phyloP scores from a whole-genome alignment of 2,329 filamentous ascomycete genomes.

The Conoideocrella luteorostrata region DNA sequence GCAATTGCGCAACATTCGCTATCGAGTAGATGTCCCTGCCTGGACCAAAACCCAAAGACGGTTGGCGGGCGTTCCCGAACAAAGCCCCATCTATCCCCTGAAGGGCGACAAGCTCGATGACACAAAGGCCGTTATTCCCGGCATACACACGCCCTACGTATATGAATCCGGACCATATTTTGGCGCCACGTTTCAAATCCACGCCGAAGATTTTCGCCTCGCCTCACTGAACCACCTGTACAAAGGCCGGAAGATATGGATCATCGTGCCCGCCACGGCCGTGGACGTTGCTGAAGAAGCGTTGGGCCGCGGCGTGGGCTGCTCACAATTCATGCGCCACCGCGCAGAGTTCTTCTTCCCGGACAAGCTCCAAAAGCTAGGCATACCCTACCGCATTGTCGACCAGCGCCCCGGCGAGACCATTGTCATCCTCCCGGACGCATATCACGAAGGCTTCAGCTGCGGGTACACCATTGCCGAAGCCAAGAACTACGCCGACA shows the following conservation, averaged over 20 bases:
- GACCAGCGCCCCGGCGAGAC: conserved; percentile 34
- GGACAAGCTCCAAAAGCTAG: conserved; percentile 31
- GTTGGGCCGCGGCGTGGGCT: conserved; percentile 25
- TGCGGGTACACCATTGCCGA: conserved; percentile 35
- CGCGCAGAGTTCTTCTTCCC: conserved; percentile 35
- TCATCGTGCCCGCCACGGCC: conserved; percentile 30
- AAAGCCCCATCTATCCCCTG: conserved; percentile 31
- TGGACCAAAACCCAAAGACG: conserved; percentile 29
- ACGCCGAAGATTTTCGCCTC: conserved; percentile 33
- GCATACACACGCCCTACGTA: conserved; percentile 34
- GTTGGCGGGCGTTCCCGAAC: conserved; percentile 28
- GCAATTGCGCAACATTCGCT: conserved; percentile 31
- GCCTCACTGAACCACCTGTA: conserved; percentile 33
- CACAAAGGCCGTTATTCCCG: conserved; percentile 31
- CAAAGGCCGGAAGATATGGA: conserved; percentile 34
- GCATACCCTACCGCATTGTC: conserved; percentile 30
- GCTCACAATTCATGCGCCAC: conserved; percentile 35
- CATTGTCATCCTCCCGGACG: conserved; percentile 32
- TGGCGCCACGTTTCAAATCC: conserved; percentile 33
- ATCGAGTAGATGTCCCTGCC: conserved; percentile 32
- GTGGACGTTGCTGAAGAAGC: conserved; percentile 28
- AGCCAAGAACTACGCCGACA: conserved; percentile 33
- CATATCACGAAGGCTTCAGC: conserved; percentile 35
- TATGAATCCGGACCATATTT: conserved; percentile 33
- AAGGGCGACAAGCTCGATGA: conserved; percentile 30